Evolutionary conservation across 2,329 filamentous ascomycete genomes (phyloP).

Genomic region (Ophiostoma perfectum): DNA sequence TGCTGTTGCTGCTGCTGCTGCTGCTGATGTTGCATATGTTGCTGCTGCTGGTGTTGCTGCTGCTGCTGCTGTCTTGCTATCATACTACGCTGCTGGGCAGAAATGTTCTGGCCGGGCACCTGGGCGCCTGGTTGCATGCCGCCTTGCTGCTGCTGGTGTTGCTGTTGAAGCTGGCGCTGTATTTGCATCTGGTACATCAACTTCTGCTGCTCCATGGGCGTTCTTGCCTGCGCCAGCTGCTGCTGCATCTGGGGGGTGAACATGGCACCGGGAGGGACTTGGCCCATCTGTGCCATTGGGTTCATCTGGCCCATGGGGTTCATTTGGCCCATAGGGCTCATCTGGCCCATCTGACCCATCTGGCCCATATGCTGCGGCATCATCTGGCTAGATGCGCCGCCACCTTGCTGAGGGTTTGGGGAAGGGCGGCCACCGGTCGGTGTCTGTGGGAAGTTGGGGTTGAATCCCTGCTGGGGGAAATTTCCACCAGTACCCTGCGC

Average conservation of each 20-base stretch:
- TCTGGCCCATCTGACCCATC: slow-evolving; percentile 41
- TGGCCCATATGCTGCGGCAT: slow-evolving; percentile 14
- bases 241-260: slow-evolving; percentile 33
- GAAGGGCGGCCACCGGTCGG: slow-evolving; percentile 53
- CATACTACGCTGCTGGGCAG: slow-evolving; percentile 36
- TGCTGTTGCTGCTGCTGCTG: slow-evolving; percentile 37
- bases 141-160: slow-evolving; percentile 40
- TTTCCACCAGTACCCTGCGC: slow-evolving; percentile 50
- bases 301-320: slow-evolving; percentile 31
- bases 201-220: slow-evolving; percentile 66
- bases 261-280: slow-evolving; percentile 38
- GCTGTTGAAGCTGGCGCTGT: slow-evolving; percentile 60
- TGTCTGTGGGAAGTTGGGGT: slow-evolving; percentile 53
- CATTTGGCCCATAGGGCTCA: slow-evolving; percentile 25
- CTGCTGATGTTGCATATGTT: slow-evolving; percentile 32
- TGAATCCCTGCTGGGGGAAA: slow-evolving; percentile 53
- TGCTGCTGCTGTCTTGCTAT: slow-evolving; percentile 31
- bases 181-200: slow-evolving; percentile 79
- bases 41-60: slow-evolving; percentile 35
- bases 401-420: slow-evolving; percentile 47
- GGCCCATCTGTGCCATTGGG: slow-evolving; percentile 35
- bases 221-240: slow-evolving; percentile 42
- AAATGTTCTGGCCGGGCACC: slow-evolving; percentile 31
- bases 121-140: slow-evolving; percentile 40
- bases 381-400: slow-evolving; percentile 31